phyloP scores from a whole-genome alignment of 106 monocot species.

The Agapanthus africanus region DNA sequence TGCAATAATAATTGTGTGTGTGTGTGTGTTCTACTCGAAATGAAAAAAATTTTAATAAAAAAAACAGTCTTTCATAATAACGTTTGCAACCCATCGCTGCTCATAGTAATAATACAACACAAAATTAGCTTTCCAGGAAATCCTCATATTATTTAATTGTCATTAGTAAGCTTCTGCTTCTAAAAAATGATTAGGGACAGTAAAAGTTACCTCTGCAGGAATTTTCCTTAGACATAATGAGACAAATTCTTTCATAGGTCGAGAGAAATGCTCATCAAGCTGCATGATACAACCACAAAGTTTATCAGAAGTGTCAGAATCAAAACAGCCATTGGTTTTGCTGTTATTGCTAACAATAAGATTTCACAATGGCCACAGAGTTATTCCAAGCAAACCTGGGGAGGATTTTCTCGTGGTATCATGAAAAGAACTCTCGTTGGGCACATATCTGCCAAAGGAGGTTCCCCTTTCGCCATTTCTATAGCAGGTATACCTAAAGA shows the following conservation, averaged over 20 bases:
- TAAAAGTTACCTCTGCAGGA: conserved; percentile 72
- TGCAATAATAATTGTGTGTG: no score
- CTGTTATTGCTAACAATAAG: not conserved
- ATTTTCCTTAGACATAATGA: conserved; percentile 74
- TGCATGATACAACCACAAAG: conserved; percentile 27
- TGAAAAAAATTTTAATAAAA: no score
- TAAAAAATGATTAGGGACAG: not conserved
- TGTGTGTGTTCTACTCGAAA: no score
- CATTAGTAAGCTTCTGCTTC: not conserved
- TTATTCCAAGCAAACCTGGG: conserved; percentile 50
- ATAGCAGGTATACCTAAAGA: conserved; percentile 98
- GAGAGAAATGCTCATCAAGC: conserved; percentile 96
- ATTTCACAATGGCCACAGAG: not conserved
- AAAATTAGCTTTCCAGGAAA: not conserved
- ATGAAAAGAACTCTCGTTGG: conserved; percentile 99
- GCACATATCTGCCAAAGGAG: conserved; percentile 94
- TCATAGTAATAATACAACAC: not conserved
- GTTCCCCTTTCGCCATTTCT: conserved; percentile 99
- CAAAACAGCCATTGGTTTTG: not conserved
- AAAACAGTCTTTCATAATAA: not conserved
- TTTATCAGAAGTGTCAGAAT: not conserved
- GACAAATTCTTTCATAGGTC: conserved; percentile 93
- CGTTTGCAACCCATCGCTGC: not conserved
- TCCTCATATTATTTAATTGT: not conserved
- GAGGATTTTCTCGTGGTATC: conserved; percentile 98